A percentile compares a stretch with the other conserved stretches of the same genome.
Evolutionary conservation across 1,284 basidiomycete species (phyloP).

Genomic region (Waitea zeae): DNA sequence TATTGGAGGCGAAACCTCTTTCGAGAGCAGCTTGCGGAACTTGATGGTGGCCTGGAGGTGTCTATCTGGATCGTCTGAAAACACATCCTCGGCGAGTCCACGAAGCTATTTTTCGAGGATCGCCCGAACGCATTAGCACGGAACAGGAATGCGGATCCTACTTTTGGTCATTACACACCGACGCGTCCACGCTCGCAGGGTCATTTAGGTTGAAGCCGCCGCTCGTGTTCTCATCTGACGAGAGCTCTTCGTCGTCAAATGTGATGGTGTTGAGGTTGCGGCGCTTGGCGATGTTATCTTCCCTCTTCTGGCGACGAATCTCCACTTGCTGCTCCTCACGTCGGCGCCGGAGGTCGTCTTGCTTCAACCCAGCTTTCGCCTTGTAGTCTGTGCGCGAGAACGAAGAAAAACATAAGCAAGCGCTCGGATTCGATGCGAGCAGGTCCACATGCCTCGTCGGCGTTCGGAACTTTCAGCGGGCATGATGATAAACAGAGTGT

Average conservation of each 20-base stretch:
- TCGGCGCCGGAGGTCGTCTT: constrained; percentile 79
- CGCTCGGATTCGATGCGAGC: too few relatives aligned
- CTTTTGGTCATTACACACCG: constrained; percentile 63
- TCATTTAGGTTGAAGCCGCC: too few relatives aligned
- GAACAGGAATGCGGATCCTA: constrained; percentile 12
- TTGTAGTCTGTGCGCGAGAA: constrained; percentile 58
- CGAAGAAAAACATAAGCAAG: too few relatives aligned
- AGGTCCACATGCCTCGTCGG: too few relatives aligned
- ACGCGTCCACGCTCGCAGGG: constrained; percentile 60
- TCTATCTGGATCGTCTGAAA: constrained; percentile 80
- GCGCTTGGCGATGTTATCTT: constrained; percentile 93
- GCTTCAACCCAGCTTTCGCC: constrained; percentile 71
- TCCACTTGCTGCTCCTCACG: constrained; percentile 96
- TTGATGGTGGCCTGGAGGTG: constrained; percentile 93
- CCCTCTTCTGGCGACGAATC: constrained; percentile 90
- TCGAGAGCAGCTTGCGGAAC: constrained; percentile 96
- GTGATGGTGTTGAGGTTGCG: constrained; percentile 74
- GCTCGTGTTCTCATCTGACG: too few relatives aligned
- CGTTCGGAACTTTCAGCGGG: too few relatives aligned
- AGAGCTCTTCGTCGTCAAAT: constrained; percentile 69
- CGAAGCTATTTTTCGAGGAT: constrained; percentile 46
- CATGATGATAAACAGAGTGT: too few relatives aligned
- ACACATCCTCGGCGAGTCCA: constrained; percentile 88
- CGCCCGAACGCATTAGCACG: constrained; percentile 5
- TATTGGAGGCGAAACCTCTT: constrained; percentile 99